Evolutionary conservation across 192 early-diverging fungal species (phyloP).

Genomic region (Pecoramyces ruminantium): DNA sequence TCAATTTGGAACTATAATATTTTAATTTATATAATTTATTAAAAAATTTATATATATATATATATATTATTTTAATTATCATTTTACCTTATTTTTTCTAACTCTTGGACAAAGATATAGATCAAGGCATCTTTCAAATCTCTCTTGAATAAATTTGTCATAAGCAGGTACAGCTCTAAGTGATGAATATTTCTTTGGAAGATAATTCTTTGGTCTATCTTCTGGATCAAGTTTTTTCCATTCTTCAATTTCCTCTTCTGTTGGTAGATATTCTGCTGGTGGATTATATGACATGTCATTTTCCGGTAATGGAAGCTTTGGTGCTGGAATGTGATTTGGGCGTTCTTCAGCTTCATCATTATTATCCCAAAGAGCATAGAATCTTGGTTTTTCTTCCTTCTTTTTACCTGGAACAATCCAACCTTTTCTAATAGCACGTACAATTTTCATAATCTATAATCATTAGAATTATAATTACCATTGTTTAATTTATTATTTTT

Average conservation of each 20-base stretch:
- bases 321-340: constrained; percentile 69
- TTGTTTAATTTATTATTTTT: not conserved
- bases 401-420: constrained; percentile 48
- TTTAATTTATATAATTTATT: not conserved
- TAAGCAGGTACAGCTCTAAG: constrained; percentile 81
- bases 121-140: constrained; percentile 92
- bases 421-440: constrained; percentile 81
- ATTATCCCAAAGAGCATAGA: constrained; percentile 79
- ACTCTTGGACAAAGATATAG: constrained; percentile 89
- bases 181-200: constrained; percentile 44
- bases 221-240: constrained; percentile 69
- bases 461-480: no score
- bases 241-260: constrained; percentile 56
- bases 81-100: constrained; percentile 52
- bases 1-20: constrained; percentile 55
- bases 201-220: constrained; percentile 41
- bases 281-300: constrained; percentile 96
- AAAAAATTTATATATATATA: not conserved
- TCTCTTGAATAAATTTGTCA: constrained; percentile 75
- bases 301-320: constrained; percentile 71
- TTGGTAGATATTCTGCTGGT: constrained; percentile 79
- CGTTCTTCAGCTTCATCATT: constrained; percentile 31
- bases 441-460: constrained; percentile 91
- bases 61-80: not conserved
- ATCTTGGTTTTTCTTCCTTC: constrained; percentile 32